These are phyloP conservation scores for Oryza longistaminata DNA, from an alignment of 176 grass and related monocot genomes.

Conservation along the genomic window DNA sequence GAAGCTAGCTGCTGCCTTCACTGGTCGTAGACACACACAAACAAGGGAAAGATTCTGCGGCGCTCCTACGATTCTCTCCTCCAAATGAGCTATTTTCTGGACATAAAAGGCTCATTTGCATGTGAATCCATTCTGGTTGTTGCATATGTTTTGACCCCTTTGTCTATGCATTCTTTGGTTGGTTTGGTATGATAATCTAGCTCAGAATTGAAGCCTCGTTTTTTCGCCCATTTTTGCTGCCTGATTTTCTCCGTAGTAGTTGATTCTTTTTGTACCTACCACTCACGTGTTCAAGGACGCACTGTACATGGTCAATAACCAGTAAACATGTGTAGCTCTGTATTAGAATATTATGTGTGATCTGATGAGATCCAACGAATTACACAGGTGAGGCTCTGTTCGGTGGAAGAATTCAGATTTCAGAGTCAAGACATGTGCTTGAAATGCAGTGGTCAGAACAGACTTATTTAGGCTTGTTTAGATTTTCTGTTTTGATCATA, in stretches of 20 bases:
- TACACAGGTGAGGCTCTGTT: background rate
- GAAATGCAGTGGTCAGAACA: background rate
- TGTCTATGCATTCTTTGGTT: constrained; percentile 33
- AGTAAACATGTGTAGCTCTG: background rate
- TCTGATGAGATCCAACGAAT: background rate
- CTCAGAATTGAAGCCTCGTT: background rate
- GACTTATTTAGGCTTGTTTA: too few relatives aligned
- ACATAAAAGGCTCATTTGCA: constrained; percentile 32
- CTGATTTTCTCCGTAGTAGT: background rate
- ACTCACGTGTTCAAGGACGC: background rate
- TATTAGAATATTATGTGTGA: background rate
- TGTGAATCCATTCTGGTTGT: constrained; percentile 1
- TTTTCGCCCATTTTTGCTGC: background rate
- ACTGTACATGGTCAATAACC: constrained; percentile 14
- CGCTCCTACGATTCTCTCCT: background rate
- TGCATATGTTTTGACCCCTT: constrained; percentile 19
- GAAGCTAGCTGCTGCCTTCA: background rate
- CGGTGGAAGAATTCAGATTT: background rate
- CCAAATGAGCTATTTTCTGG: constrained; percentile 20
- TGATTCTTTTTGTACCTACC: background rate
- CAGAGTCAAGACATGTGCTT: background rate
- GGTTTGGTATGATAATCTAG: constrained; percentile 24
- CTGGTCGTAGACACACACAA: background rate
- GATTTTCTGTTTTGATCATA: too few relatives aligned
- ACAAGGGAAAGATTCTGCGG: background rate